Conservation (phyloP, 176 grass and related monocot species). For the Secale cereale region DNA sequence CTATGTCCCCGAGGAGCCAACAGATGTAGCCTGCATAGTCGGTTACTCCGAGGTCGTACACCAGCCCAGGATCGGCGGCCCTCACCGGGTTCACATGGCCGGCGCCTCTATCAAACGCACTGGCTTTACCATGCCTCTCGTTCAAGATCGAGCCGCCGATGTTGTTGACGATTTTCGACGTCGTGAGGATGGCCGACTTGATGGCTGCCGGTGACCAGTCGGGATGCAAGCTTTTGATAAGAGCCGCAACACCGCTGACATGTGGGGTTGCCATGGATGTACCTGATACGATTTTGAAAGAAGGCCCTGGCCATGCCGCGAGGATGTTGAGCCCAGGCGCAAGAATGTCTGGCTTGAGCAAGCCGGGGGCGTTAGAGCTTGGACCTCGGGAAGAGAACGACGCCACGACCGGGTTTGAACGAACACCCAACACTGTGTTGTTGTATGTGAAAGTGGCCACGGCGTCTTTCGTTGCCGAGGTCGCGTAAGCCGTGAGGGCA, state of each 20-base stretch:
- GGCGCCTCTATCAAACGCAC: slow-evolving; percentile 19
- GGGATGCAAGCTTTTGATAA: slow-evolving; percentile 37
- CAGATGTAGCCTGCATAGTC: slow-evolving; percentile 46
- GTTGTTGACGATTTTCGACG: not conserved
- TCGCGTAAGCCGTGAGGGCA: not conserved
- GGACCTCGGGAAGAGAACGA: slow-evolving; percentile 57
- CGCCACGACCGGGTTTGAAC: not conserved
- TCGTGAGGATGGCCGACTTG: slow-evolving; percentile 55
- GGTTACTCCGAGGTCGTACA: slow-evolving; percentile 13
- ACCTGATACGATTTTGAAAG: slow-evolving; percentile 37
- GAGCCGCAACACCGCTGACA: slow-evolving; percentile 35
- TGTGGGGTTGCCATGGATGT: slow-evolving; percentile 66
- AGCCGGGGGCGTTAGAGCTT: not conserved
- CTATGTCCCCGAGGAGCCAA: not conserved
- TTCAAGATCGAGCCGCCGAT: slow-evolving; percentile 17
- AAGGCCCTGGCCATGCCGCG: slow-evolving; percentile 24
- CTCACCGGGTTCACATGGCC: slow-evolving; percentile 37
- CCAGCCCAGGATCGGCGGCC: slow-evolving; percentile 39
- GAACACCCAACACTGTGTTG: slow-evolving; percentile 14
- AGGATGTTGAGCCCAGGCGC: slow-evolving; percentile 56
- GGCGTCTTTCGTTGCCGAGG: not conserved
- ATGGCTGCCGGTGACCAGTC: slow-evolving; percentile 24
- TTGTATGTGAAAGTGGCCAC: not conserved
- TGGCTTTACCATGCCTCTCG: not conserved
- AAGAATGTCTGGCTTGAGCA: slow-evolving; percentile 60